Base-by-base conservation (phyloP, 345 rosid species). In the Salix viminalis region DNA sequence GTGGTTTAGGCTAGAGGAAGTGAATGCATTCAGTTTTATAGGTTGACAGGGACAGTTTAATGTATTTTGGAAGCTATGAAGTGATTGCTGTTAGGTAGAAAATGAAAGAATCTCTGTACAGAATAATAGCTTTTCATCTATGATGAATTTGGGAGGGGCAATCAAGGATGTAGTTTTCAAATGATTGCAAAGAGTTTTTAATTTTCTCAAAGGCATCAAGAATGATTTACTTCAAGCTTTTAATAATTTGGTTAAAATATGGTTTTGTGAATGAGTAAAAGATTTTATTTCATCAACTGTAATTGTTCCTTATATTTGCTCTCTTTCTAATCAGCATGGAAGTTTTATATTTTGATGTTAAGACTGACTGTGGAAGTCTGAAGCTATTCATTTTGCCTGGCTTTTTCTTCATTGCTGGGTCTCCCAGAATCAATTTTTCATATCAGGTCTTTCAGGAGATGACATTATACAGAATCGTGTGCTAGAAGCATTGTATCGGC, bases 361-460 rank as follows among this genome's bases (percentile, higher is more conserved):
- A 10, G 36, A 44, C 65, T 46, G 79, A 28, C 26, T 79, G 14
- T 28, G 32, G 37, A n/a, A 44, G 50, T 48, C 41, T 50, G 36
- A 66, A 5, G 15, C 58, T 68, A 65, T 76, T 72, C 50, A 58
- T 73, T 58, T 71, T 74, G 69, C 73, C 86, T 93, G 84, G 87
- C 89, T 75, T 73, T 23, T 77, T 69, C 73, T 80, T 77, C 52
- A 70, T 81, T 83, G 80, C 79, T 70, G 86, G 90, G 81, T 77
- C 84, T 85, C 83, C 88, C 91, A 96, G 99, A 96, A 96, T 89
- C 99, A 96, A 82, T 96, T 96, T 88, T 94, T 96, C 77, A 94
- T 96, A 87, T 96, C 98, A 89, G 98, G 99, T 82, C 98, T 96
- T 81, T 87, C 97, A 36, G 93, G 90, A 79, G 99, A 96, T 80